phyloP scores from a whole-genome alignment of 495 filamentous ascomycete genomes.

The Penicillium flavigenum region DNA sequence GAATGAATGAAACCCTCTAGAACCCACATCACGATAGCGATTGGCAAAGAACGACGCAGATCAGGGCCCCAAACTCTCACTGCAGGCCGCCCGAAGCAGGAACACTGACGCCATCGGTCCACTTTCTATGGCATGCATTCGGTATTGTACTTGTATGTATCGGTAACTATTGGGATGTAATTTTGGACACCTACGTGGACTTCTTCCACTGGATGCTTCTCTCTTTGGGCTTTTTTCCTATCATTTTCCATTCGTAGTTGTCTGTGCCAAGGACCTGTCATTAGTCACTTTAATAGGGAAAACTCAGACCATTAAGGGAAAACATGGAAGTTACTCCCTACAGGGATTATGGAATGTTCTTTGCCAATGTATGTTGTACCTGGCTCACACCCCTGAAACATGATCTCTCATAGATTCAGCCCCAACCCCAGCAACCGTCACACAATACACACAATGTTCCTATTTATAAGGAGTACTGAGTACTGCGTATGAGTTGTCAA shows the following conservation, averaged over 20 bases:
- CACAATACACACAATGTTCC: background rate
- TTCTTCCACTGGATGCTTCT: slow-evolving; percentile 1
- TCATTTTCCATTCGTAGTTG: background rate
- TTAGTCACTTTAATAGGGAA: background rate
- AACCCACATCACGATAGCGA: background rate
- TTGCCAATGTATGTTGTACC: background rate
- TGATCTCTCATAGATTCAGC: slow-evolving; percentile 1
- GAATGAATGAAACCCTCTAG: too few relatives aligned
- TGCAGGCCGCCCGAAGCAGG: slow-evolving; percentile 33
- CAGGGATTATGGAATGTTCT: slow-evolving; percentile 32
- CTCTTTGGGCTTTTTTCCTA: background rate
- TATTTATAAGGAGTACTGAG: too few relatives aligned
- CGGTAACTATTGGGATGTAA: slow-evolving; percentile 3
- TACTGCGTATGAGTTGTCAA: slow-evolving; percentile 12
- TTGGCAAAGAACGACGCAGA: slow-evolving; percentile 14
- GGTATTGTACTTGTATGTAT: slow-evolving; percentile 11
- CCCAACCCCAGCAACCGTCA: slow-evolving; percentile 5
- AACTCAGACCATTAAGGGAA: too few relatives aligned
- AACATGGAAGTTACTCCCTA: background rate
- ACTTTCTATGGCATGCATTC: slow-evolving; percentile 27
- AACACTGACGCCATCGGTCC: slow-evolving; percentile 29
- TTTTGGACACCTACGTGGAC: slow-evolving; percentile 3
- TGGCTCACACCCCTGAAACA: slow-evolving; percentile 17
- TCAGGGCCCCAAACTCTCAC: slow-evolving; percentile 29
- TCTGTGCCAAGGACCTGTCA: background rate